phyloP scores from a whole-genome alignment of 139 green algal species.

The Micromonas pusilla region DNA sequence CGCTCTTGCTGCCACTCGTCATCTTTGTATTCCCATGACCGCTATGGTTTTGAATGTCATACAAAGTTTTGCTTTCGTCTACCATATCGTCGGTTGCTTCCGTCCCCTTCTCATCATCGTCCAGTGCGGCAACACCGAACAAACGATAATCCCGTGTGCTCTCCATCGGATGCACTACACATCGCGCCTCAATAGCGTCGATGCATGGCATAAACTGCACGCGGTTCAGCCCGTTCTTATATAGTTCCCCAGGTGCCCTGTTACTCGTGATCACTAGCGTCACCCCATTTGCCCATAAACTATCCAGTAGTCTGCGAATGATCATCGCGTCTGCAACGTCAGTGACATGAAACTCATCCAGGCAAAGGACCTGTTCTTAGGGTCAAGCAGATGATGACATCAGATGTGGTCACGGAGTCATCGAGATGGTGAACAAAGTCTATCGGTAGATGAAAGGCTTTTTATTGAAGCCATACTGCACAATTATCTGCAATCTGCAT shows the following conservation, averaged over 20 bases:
- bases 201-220: conserved; percentile 97
- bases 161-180: conserved; percentile 34
- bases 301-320: conserved; percentile 74
- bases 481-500: conserved; percentile 50
- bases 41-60: too few species aligned
- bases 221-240: conserved; percentile 88
- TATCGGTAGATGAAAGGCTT: too few species aligned
- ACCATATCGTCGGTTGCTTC: too few species aligned
- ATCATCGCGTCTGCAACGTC: conserved; percentile 95
- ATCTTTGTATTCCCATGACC: too few species aligned
- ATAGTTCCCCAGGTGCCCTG: conserved; percentile 74
- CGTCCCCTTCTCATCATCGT: background rate
- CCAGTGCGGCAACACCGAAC: background rate
- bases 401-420: too few species aligned
- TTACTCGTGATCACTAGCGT: conserved; percentile 85
- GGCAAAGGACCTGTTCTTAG: conserved; percentile 64
- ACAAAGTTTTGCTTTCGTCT: too few species aligned
- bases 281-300: conserved; percentile 64
- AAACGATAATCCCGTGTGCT: conserved; percentile 73
- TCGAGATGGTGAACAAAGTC: too few species aligned
- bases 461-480: too few species aligned
- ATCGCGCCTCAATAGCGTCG: conserved; percentile 57
- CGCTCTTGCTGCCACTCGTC: background rate
- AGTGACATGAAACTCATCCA: conserved; percentile 90
- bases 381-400: too few species aligned